Percentiles rank a stretch among this genome's conserved stretches.
Evolutionary conservation across 2,329 filamentous ascomycete genomes (phyloP).

Genomic region (Magnaporthiopsis poae): DNA sequence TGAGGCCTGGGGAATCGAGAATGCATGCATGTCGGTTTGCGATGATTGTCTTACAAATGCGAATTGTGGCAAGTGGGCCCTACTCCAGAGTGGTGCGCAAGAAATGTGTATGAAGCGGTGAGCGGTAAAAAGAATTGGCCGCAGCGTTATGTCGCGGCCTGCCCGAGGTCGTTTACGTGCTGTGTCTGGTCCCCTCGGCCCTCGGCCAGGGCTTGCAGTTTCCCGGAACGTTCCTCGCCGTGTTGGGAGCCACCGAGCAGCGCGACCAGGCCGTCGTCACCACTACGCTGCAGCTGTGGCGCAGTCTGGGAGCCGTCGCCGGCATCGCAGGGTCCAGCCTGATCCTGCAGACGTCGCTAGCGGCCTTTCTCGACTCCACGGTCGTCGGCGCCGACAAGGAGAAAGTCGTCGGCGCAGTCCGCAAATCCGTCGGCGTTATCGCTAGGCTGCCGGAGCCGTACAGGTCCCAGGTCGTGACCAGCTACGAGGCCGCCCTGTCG

Average conservation of each 20-base stretch:
- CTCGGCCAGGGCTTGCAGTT: slow-evolving; percentile 56
- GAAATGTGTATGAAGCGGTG: too few relatives aligned
- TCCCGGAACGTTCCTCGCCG: slow-evolving; percentile 52
- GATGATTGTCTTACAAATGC: too few relatives aligned
- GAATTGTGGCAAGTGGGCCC: too few relatives aligned
- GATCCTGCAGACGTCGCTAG: slow-evolving; percentile 61
- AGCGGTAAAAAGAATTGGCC: too few relatives aligned
- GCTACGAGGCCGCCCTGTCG: slow-evolving; percentile 43
- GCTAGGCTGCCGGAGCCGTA: slow-evolving; percentile 33
- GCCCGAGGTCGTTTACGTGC: slow-evolving; percentile 41
- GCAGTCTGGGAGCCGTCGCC: slow-evolving; percentile 59
- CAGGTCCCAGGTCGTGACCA: slow-evolving; percentile 43
- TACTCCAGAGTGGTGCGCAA: too few relatives aligned
- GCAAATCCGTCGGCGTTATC: slow-evolving; percentile 46
- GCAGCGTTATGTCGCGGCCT: too few relatives aligned
- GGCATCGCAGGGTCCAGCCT: slow-evolving; percentile 64
- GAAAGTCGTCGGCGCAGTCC: slow-evolving; percentile 40
- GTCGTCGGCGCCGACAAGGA: slow-evolving; percentile 48
- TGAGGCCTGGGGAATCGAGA: too few relatives aligned
- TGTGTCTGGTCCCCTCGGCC: slow-evolving; percentile 46
- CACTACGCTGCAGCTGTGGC: slow-evolving; percentile 61
- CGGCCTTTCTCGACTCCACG: slow-evolving; percentile 45
- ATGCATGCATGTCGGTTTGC: too few relatives aligned
- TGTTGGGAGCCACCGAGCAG: slow-evolving; percentile 50
- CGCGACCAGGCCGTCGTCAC: slow-evolving; percentile 59